These are phyloP conservation scores for Lactuca sativa DNA, from an alignment of 129 eudicot genomes.

Conservation along the genomic window DNA sequence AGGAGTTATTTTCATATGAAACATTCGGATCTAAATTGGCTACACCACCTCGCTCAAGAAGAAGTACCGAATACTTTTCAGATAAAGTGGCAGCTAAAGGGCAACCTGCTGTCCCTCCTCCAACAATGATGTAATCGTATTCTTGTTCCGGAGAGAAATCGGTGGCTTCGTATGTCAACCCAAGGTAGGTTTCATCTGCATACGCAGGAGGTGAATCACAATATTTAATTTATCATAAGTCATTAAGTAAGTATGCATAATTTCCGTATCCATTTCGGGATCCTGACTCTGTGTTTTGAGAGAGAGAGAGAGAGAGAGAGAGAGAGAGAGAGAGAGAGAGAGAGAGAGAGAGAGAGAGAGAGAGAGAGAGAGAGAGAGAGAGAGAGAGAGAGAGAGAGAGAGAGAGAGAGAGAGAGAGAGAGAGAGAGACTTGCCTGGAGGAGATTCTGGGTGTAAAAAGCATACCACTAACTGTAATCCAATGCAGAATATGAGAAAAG, in stretches of 20 bases:
- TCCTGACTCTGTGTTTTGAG: not conserved
- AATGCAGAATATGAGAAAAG: constrained; percentile 8
- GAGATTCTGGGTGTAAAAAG: constrained; percentile 15
- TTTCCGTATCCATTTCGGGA: not conserved
- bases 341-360: not conserved
- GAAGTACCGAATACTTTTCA: constrained; percentile 31
- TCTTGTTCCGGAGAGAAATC: constrained; percentile 19
- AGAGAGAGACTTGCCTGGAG: constrained; percentile 15
- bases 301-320: not conserved
- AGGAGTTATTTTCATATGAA: constrained; percentile 11
- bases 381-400: not conserved
- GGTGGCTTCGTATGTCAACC: constrained; percentile 20
- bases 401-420: too few species aligned
- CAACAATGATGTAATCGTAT: constrained; percentile 44
- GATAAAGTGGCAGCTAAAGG: constrained; percentile 46
- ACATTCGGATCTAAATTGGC: constrained; percentile 23
- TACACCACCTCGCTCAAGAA: constrained; percentile 37
- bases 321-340: not conserved
- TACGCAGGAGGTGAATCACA: not conserved
- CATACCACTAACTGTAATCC: constrained; percentile 6
- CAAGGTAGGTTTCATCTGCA: constrained; percentile 24
- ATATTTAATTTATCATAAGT: too few species aligned
- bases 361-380: too few species aligned
- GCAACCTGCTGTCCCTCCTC: constrained; percentile 50
- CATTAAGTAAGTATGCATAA: not conserved